Base-by-base conservation (phyloP, 495 filamentous ascomycete genomes). In the Lepraria neglecta region DNA sequence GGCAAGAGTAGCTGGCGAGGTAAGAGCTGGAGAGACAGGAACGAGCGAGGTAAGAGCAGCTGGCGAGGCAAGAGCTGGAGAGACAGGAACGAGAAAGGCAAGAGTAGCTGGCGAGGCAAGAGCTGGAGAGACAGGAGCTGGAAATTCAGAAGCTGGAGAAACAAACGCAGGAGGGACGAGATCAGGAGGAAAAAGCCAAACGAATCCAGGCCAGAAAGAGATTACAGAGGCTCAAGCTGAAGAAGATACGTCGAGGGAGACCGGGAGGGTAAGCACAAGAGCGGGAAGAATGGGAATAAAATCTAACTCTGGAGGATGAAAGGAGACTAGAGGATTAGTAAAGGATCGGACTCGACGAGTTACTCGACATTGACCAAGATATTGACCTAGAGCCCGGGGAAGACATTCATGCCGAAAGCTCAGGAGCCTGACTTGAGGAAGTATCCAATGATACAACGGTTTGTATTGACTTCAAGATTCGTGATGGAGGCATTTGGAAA, bases 401-500 rank as follows among this genome's bases (percentile, higher is more conserved):
- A 52, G 48, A 52, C 11, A 52, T 52, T 52, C 27, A 52, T 4
- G 27, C 27, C 11, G 48, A 52, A 52, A 52, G 48, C 48, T 52
- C 47, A 11, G 17, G 24, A 51, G 47, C 47, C 24, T 0, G 21
- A 51, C 47, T 51, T 51, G 24, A 51, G 21, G 24, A 30, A 30
- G 30, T 11, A 51, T 51, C 24, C 24, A 51, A 61, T 47, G 43
- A 52, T 61, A 61, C 24, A 31, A 54, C 45, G 50, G 38, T 61
- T 54, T 31, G 24, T 19, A 61, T 61, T 19, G 38, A 61, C 27
- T 55, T 53, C 27, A 55, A 54, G 27, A 27, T 56, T 42, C 40
- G 21, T 33, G 24, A 61, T 53, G 38, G 24, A 46, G 50, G 33
- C 38, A 61, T 40, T 27, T 61, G 15, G 50, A 59, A 59, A 59